phyloP scores from a whole-genome alignment of 228 moss, liverwort and hornwort species.

The Sphagnum magellanicum region DNA sequence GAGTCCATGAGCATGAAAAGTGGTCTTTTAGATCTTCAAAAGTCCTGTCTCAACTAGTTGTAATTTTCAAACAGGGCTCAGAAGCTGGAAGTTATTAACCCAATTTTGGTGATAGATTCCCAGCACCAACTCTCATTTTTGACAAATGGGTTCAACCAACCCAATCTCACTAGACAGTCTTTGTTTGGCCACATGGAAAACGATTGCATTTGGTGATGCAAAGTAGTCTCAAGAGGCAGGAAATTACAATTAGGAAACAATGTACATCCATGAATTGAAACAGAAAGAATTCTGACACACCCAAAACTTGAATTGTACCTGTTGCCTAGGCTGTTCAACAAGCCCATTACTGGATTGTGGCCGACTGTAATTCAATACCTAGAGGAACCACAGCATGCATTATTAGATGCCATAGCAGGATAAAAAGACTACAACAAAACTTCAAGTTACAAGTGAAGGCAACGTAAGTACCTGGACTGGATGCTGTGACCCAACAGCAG shows the following conservation, averaged over 20 bases:
- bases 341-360: slow-evolving; percentile 67
- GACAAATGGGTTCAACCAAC: too few species aligned
- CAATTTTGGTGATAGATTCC: too few species aligned
- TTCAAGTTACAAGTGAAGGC: neutral
- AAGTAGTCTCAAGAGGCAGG: too few species aligned
- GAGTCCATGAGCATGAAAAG: too few species aligned
- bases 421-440: neutral
- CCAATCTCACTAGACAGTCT: too few species aligned
- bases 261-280: neutral
- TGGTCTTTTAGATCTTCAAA: too few species aligned
- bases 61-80: too few species aligned
- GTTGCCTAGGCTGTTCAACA: slow-evolving; percentile 83
- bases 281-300: neutral
- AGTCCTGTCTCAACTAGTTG: too few species aligned
- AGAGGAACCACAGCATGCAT: slow-evolving; percentile 6
- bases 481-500: slow-evolving; percentile 39
- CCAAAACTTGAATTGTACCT: slow-evolving; percentile 37
- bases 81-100: too few species aligned
- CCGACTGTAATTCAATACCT: slow-evolving; percentile 77
- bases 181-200: too few species aligned
- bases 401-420: neutral
- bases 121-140: too few species aligned
- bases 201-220: too few species aligned
- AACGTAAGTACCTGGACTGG: slow-evolving; percentile 27
- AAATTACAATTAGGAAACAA: neutral